These are phyloP conservation scores for Boletus tomentosulus DNA, from an alignment of 768 basidiomycete genomes.

Conservation along the genomic window DNA sequence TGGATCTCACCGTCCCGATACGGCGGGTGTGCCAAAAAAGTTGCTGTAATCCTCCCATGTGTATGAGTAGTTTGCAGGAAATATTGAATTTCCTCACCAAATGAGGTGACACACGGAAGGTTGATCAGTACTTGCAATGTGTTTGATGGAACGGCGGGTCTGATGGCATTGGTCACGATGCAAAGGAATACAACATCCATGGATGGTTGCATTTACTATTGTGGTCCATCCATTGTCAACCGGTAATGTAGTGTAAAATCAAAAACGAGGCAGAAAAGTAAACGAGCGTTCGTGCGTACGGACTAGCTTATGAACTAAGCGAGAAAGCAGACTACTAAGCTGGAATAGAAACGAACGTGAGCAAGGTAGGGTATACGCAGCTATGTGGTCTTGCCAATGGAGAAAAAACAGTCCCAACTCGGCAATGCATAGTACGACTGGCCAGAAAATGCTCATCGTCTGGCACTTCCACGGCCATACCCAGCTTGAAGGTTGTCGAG, in stretches of 20 bases:
- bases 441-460: constrained; percentile 17
- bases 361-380: constrained; percentile 26
- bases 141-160: too few relatives aligned
- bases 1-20: too few relatives aligned
- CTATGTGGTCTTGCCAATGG: constrained; percentile 6
- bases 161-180: too few relatives aligned
- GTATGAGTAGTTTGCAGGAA: too few relatives aligned
- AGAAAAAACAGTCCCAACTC: constrained; percentile 2
- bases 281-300: constrained; percentile 22
- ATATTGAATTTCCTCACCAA: too few relatives aligned
- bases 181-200: not conserved
- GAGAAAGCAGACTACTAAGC: constrained; percentile 3
- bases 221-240: constrained; percentile 10
- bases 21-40: too few relatives aligned
- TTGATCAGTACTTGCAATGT: too few relatives aligned
- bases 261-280: constrained; percentile 9
- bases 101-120: too few relatives aligned
- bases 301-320: not conserved
- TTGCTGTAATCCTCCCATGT: too few relatives aligned
- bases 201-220: not conserved
- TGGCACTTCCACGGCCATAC: constrained; percentile 62
- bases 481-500: constrained; percentile 86
- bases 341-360: constrained; percentile 19
- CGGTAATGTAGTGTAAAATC: constrained; percentile 13
- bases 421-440: not conserved